Conservation (phyloP, 768 basidiomycete genomes). For the Xerocomus potaroensis region DNA sequence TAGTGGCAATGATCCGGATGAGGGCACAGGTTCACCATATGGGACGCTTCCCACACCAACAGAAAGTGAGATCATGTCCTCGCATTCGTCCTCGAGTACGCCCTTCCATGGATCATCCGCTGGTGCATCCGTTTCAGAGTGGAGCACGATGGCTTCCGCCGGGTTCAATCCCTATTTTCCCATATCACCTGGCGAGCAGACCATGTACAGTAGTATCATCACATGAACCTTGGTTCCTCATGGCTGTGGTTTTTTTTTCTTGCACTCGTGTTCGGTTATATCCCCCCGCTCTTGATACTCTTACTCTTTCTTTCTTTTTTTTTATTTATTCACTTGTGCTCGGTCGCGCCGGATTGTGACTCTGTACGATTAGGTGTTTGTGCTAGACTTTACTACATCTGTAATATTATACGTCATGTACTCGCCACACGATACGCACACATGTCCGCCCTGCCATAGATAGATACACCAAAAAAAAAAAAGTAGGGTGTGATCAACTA, state of each 20-base stretch:
- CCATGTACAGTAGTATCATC: slow-evolving; percentile 56
- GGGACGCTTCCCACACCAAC: slow-evolving; percentile 54
- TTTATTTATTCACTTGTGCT: slow-evolving; percentile 20
- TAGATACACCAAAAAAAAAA: slow-evolving; percentile 21
- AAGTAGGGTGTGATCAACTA: slow-evolving; percentile 15
- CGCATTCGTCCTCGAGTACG: slow-evolving; percentile 42
- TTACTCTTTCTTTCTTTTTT: neutral
- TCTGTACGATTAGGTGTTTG: slow-evolving; percentile 24
- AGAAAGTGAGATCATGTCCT: slow-evolving; percentile 55
- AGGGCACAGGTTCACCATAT: slow-evolving; percentile 45
- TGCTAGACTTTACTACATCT: slow-evolving; percentile 27
- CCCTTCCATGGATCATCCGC: slow-evolving; percentile 40
- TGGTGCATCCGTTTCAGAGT: slow-evolving; percentile 54
- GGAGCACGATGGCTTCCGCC: slow-evolving; percentile 50
- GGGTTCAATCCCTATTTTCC: slow-evolving; percentile 72
- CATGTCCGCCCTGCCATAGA: slow-evolving; percentile 13
- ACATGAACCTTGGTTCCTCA: slow-evolving; percentile 35
- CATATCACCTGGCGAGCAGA: slow-evolving; percentile 48
- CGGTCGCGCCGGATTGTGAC: slow-evolving; percentile 31
- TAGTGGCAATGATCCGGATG: slow-evolving; percentile 50
- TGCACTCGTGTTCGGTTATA: slow-evolving; percentile 2
- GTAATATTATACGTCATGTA: slow-evolving; percentile 34
- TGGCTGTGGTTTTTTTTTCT: no score
- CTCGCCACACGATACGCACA: slow-evolving; percentile 18
- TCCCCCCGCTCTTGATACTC: slow-evolving; percentile 9